Evolutionary conservation across 2,329 filamentous ascomycete species (phyloP), one percentile per base, ranked within the genome.

Genomic region (Aspergillus sp.): DNA sequence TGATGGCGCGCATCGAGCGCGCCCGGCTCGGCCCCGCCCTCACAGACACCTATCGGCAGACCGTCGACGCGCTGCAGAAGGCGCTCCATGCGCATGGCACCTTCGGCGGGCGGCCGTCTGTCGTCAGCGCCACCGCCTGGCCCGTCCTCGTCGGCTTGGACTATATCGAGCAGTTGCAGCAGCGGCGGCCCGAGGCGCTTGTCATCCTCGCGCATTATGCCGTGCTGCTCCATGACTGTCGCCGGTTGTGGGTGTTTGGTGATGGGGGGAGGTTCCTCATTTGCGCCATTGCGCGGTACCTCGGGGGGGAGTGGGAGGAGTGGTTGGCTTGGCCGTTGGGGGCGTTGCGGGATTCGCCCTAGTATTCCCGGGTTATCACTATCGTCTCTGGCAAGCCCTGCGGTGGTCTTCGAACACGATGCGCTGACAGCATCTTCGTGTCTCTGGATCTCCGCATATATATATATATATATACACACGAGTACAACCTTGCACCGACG

Each of bases 201-300:
- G 63, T 71, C 5, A 66, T 76, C 7, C 57, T 75, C 5, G 70
- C 71, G 5, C 65, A 74, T 50, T 76, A 69, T 51, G 71, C 68
- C 2, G 63, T 72, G 1, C 20, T 73, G 0, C 47, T 76, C 16
- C 69, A 76, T 56, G 54, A 56, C 1, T 63, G 60, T n/a, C 61
- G 62, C 5, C 53, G 67, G 7, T 62, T 60, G 29, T 77, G 74
- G 73, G 44, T 63, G 4, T 66, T 74, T 45, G 61, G 60, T 4
- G 61, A 70, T 49, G 58, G 64, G 5, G 69, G 69, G 0, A n/a
- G 40, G 14, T 67, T 58, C 38, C n/a, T 70, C 16, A 57, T 71
- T 25, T 43, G 55, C 11, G 48, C 55, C 1, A 59, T 71, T 41
- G 54, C 23, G 9, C 23, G 47, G 13, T 62, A 64, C 41, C 50